Evolutionary conservation across 805 yeast genomes (phyloP).

Genomic region (Helenozyma rhizophorensis): DNA sequence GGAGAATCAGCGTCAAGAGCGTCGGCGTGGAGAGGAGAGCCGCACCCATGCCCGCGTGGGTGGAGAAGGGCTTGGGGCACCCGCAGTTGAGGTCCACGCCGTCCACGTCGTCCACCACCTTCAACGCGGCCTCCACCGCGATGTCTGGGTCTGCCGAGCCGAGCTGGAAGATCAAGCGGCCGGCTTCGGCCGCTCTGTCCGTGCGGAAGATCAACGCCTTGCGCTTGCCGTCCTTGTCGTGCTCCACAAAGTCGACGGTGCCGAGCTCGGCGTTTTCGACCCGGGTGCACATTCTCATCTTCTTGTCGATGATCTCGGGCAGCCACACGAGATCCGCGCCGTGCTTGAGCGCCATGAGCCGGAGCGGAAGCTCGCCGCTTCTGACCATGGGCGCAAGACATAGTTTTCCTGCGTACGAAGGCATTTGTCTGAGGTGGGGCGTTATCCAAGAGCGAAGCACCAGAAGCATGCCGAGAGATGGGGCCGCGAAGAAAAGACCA

Average conservation of each 20-base stretch:
- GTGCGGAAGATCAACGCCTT: slow-evolving; percentile 70
- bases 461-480: too few species aligned
- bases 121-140: slow-evolving; percentile 83
- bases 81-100: slow-evolving; percentile 96
- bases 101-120: slow-evolving; percentile 80
- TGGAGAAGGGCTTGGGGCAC: slow-evolving; percentile 93
- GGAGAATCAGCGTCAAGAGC: slow-evolving; percentile 62
- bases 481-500: too few species aligned
- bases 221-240: slow-evolving; percentile 16
- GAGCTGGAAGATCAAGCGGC: slow-evolving; percentile 76
- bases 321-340: slow-evolving; percentile 96
- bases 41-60: slow-evolving; percentile 98
- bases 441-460: too few species aligned
- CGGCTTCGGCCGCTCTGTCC: slow-evolving; percentile 54
- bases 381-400: slow-evolving; percentile 97
- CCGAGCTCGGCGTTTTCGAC: slow-evolving; percentile 50
- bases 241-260: slow-evolving; percentile 56
- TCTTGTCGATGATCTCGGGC: slow-evolving; percentile 91
- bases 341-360: slow-evolving; percentile 70
- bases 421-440: too few species aligned
- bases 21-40: slow-evolving; percentile 84
- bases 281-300: slow-evolving; percentile 67
- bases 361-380: slow-evolving; percentile 88
- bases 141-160: slow-evolving; percentile 81
- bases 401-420: slow-evolving; percentile 69